These are phyloP conservation scores for Nakazawaea pomicola DNA, from an alignment of 805 yeast species.

Conservation along the genomic window DNA sequence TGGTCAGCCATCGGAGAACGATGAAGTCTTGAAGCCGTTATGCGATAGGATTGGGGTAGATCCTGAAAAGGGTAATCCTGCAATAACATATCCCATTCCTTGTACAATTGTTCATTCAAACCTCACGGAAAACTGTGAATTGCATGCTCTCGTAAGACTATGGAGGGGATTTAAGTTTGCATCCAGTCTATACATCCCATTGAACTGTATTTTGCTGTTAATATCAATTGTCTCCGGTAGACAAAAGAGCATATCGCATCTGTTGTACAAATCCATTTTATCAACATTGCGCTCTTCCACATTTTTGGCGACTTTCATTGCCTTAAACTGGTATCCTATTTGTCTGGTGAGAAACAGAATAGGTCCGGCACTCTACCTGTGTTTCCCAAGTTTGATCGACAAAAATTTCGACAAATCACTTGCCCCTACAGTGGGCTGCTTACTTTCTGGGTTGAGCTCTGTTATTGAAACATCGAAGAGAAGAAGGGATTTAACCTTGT, in stretches of 20 bases:
- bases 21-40: constrained; percentile 26
- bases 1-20: constrained; percentile 27
- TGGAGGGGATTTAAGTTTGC: constrained; percentile 36
- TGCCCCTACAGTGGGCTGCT: constrained; percentile 36
- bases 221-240: constrained; percentile 6
- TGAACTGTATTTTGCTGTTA: constrained; percentile 31
- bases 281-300: constrained; percentile 35
- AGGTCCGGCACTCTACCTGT: constrained; percentile 33
- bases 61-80: constrained; percentile 26
- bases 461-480: constrained; percentile 34
- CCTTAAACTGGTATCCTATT: constrained; percentile 41
- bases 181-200: constrained; percentile 34
- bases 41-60: constrained; percentile 31
- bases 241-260: constrained; percentile 14
- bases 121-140: constrained; percentile 34
- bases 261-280: constrained; percentile 7
- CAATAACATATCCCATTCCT: constrained; percentile 27
- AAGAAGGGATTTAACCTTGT: constrained; percentile 42
- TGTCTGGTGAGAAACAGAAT: constrained; percentile 37
- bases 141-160: constrained; percentile 42
- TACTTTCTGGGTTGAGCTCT: constrained; percentile 36
- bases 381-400: constrained; percentile 3
- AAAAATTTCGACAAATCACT: constrained; percentile 32
- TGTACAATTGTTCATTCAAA: constrained; percentile 39
- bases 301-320: constrained; percentile 38